Base-by-base conservation (phyloP, 1,284 basidiomycete species). In the Malassezia cuniculi region DNA sequence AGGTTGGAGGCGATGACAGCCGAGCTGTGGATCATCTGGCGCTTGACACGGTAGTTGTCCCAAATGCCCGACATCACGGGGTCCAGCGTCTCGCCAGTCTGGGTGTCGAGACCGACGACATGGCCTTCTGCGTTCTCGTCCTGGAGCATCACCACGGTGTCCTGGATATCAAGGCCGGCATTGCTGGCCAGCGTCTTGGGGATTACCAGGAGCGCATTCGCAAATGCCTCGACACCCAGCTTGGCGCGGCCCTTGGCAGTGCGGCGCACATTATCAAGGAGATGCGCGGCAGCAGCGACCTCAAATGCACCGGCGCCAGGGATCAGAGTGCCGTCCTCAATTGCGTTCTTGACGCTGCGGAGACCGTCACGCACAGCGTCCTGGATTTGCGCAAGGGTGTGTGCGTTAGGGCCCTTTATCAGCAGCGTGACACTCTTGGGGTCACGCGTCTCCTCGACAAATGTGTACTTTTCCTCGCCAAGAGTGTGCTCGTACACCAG, bases 1-100 rank as follows among this genome's bases (percentile, higher is more conserved):
- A 97, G 73, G 70, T 97, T 97, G 54, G 93, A 79, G 15, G 87
- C 90, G 60, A 99, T 97, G 50, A 97, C 93, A 48, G 90, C 89
- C 70, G 86, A 90, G 43, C 46, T 89, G 67, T 97, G 90, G 41
- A 99, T 72, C 86, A 97, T 93, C 66, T 97, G 93, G 49, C 90
- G 75, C 74, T 97, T 97, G 48, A 97, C 93, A 46, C 93, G 75
- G 69, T 94, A 97, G 71, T 97, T 97, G 70, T 99, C 93, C 89
- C 90, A 97, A 14, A 99, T 80, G 27, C 93, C 93, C 63, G 86
- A 81, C 4, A 85, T 80, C 11, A 85, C 82, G 5, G 93, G 90
- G 66, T 99, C 90, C 66, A 93, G 85, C 3, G 90, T 87, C 69
- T 95, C 87, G 42, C 93, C 93, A 20, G 85, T 84, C 66, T 85